Evolutionary conservation across 805 yeast genomes (phyloP).

Genomic region (Huiozyma sinensis): DNA sequence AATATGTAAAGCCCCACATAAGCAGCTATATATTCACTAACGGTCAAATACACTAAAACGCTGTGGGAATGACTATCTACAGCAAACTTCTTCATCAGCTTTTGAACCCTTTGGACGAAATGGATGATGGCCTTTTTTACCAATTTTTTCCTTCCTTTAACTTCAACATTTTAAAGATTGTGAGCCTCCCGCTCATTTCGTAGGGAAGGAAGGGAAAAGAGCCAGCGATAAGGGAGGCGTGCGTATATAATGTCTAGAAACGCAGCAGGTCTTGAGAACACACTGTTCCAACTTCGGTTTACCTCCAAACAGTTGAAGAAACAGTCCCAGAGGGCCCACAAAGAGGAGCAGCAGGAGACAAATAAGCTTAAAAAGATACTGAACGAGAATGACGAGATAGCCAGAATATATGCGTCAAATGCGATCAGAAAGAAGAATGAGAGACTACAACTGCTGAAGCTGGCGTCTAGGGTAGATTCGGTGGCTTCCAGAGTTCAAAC

Average conservation of each 20-base stretch:
- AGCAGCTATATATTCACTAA: no score
- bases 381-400: conserved; percentile 59
- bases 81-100: no score
- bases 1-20: no score
- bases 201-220: neutral
- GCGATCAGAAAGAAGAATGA: conserved; percentile 90
- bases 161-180: no score
- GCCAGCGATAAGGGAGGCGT: neutral
- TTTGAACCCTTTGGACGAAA: no score
- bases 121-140: no score
- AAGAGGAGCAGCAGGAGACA: conserved; percentile 81
- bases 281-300: conserved; percentile 40
- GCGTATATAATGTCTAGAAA: conserved; percentile 22
- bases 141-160: no score
- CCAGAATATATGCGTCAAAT: conserved; percentile 87
- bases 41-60: no score
- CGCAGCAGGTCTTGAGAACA: conserved; percentile 26
- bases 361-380: conserved; percentile 67
- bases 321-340: conserved; percentile 84
- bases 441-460: conserved; percentile 63
- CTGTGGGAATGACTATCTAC: no score
- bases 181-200: no score
- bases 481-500: conserved; percentile 95
- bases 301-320: conserved; percentile 88
- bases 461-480: conserved; percentile 87